These are phyloP conservation scores for Nemania sp. DNA, from an alignment of 2,329 filamentous ascomycete species.

Conservation along the genomic window DNA sequence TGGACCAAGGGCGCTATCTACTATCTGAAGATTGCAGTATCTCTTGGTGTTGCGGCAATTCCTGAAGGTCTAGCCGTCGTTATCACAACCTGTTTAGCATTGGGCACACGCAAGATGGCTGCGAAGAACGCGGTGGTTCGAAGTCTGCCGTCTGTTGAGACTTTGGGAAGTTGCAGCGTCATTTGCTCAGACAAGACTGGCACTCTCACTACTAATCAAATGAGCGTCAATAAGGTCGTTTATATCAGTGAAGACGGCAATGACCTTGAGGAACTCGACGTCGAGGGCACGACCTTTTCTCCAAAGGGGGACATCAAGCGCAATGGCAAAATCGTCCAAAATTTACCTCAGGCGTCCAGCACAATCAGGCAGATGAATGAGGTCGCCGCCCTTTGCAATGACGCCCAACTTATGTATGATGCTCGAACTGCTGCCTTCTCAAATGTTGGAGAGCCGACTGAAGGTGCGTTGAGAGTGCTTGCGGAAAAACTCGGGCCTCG, in stretches of 20 bases:
- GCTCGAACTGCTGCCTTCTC: conserved; percentile 72
- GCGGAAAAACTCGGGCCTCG: conserved; percentile 93
- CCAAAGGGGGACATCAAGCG: conserved; percentile 75
- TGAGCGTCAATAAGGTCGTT: conserved; percentile 95
- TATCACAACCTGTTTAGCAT: conserved; percentile 95
- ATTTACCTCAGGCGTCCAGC: conserved; percentile 70
- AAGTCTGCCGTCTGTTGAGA: conserved; percentile 95
- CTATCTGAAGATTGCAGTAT: conserved; percentile 99
- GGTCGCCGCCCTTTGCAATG: conserved; percentile 82
- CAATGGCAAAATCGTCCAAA: conserved; percentile 67
- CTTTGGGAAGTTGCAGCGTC: conserved; percentile 96
- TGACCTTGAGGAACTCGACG: conserved; percentile 80
- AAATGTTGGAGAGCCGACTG: conserved; percentile 91
- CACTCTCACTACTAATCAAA: conserved; percentile 97
- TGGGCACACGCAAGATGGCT: conserved; percentile 98
- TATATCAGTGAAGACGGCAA: conserved; percentile 75
- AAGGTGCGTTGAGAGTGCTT: conserved; percentile 86
- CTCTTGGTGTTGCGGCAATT: conserved; percentile 95
- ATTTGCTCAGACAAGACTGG: conserved; percentile 99
- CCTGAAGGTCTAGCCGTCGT: conserved; percentile 97
- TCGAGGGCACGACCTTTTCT: conserved; percentile 91
- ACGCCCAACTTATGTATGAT: conserved; percentile 82
- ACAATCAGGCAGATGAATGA: conserved; percentile 80
- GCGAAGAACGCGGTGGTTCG: conserved; percentile 97
- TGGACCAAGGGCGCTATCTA: conserved; percentile 98